phyloP scores from a whole-genome alignment of 2,329 filamentous ascomycete genomes.

The Onygena corvina region DNA sequence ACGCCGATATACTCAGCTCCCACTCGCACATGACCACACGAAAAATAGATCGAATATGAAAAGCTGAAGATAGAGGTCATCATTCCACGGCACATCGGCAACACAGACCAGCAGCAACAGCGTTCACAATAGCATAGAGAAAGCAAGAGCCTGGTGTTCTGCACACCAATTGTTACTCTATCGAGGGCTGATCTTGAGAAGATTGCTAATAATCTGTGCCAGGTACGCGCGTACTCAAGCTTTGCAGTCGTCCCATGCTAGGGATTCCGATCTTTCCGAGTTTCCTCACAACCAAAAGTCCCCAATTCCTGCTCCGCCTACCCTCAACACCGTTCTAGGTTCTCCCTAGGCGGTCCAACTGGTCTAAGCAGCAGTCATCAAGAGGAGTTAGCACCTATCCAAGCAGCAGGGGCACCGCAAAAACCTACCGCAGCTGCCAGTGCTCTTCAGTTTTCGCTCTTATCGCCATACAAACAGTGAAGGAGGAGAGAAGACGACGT shows the following conservation, averaged over 20 bases:
- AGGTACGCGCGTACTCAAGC: constrained; percentile 1
- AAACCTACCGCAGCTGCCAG: neutral
- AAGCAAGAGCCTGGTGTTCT: neutral
- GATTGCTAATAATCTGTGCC: neutral
- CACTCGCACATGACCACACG: constrained; percentile 3
- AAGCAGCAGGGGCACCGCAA: neutral
- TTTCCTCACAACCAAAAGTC: no score
- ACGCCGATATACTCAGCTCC: constrained; percentile 7
- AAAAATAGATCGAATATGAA: neutral
- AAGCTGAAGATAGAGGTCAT: neutral
- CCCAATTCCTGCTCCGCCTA: no score
- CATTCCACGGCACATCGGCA: neutral
- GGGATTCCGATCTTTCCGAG: neutral
- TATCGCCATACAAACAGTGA: neutral
- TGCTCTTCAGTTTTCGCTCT: neutral
- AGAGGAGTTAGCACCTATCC: no score
- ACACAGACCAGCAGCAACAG: neutral
- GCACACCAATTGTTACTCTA: neutral
- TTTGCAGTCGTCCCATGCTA: neutral
- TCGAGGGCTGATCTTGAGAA: neutral
- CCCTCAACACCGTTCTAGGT: no score
- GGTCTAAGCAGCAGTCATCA: no score
- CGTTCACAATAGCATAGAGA: neutral
- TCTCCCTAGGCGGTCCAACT: no score
- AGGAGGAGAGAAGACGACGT: neutral